phyloP scores from a whole-genome alignment of 352 stramenopile species.

The Phytophthora ramorum region DNA sequence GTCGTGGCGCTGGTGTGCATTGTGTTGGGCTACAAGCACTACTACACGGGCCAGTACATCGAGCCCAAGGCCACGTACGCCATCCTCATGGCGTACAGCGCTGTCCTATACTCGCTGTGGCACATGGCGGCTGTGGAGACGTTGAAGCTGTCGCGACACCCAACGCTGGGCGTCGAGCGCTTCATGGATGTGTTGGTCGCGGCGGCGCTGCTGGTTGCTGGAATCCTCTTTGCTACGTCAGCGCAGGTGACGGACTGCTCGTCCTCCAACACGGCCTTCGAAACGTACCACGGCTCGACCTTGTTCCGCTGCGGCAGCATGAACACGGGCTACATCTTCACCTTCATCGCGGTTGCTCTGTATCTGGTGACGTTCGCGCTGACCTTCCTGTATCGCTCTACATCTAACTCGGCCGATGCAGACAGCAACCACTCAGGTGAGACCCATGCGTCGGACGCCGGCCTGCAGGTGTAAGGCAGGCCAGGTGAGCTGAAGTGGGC shows the following conservation, averaged over 20 bases:
- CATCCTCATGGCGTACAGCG: constrained; percentile 53
- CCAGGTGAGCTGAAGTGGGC: constrained; percentile 12
- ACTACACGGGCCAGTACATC: constrained; percentile 57
- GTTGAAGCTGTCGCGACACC: constrained; percentile 47
- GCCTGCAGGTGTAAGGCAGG: constrained; percentile 32
- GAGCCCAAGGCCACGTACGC: constrained; percentile 48
- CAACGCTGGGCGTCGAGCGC: constrained; percentile 38
- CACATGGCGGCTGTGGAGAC: constrained; percentile 50
- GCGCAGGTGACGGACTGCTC: constrained; percentile 44
- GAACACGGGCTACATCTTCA: constrained; percentile 48
- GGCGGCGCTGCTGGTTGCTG: constrained; percentile 38
- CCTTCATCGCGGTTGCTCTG: constrained; percentile 41
- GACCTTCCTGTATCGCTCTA: constrained; percentile 38
- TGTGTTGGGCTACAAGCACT: constrained; percentile 48
- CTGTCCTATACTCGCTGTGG: constrained; percentile 52
- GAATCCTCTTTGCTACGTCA: constrained; percentile 44
- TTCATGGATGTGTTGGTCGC: constrained; percentile 44
- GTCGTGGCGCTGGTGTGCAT: constrained; percentile 40
- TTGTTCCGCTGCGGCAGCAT: constrained; percentile 56
- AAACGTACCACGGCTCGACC: constrained; percentile 33
- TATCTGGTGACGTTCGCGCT: constrained; percentile 45
- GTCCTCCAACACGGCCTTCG: constrained; percentile 38
- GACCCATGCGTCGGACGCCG: constrained; percentile 24
- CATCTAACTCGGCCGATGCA: constrained; percentile 11
- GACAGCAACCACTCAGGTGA: constrained; percentile 25